These are phyloP conservation scores for Leucaena leucocephala DNA, from an alignment of 306 rosid species.

Conservation along the genomic window DNA sequence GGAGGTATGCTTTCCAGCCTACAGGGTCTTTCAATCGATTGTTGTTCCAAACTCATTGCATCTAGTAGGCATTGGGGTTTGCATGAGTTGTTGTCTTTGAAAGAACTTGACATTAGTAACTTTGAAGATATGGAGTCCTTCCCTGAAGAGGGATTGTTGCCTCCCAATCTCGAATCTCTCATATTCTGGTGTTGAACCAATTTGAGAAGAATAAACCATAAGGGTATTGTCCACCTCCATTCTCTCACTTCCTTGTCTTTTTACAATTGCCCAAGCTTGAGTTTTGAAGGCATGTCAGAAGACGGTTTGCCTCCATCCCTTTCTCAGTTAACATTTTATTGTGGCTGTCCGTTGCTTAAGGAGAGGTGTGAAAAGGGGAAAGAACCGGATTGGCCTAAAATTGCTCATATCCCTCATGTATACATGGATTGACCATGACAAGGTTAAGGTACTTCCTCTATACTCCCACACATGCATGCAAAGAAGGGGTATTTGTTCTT, in stretches of 20 bases:
- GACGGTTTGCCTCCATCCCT: background rate
- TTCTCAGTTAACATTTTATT: background rate
- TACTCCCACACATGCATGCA: background rate
- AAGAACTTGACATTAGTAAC: background rate
- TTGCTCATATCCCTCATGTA: background rate
- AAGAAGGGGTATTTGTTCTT: too few relatives aligned
- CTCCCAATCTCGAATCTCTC: background rate
- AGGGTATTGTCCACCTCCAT: background rate
- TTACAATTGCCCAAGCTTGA: accelerated
- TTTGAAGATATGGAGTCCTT: background rate
- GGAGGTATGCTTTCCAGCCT: background rate
- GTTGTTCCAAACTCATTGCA: slow-evolving; percentile 22
- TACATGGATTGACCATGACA: too few relatives aligned
- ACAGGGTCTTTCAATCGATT: background rate
- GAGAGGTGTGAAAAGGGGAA: background rate
- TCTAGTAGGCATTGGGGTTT: slow-evolving; percentile 34
- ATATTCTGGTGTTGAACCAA: accelerated
- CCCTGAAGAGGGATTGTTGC: background rate
- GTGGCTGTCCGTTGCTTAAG: background rate
- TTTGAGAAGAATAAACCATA: background rate
- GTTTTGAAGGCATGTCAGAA: background rate
- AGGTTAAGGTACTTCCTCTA: background rate
- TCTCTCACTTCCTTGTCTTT: background rate
- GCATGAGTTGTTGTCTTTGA: slow-evolving; percentile 15
- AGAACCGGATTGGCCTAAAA: slow-evolving; percentile 6